These are phyloP conservation scores for Hypomyces rosellus DNA, from an alignment of 2,329 filamentous ascomycete genomes.

Conservation along the genomic window DNA sequence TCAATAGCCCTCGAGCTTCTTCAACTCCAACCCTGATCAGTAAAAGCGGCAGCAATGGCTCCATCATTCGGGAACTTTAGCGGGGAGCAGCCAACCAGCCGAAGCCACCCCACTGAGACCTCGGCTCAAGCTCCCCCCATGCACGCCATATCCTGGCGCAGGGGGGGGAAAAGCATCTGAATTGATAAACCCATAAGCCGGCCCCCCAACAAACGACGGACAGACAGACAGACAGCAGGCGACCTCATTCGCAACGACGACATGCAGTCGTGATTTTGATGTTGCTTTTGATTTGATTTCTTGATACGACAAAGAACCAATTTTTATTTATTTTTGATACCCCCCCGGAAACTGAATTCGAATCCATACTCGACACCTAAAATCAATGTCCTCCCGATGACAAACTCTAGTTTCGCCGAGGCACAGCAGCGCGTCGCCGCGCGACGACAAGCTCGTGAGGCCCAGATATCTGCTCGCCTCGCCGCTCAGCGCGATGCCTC, in stretches of 20 bases:
- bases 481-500: constrained; percentile 45
- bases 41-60: not conserved
- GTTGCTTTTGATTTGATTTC: no score
- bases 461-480: constrained; percentile 52
- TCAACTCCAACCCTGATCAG: not conserved
- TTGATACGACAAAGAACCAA: no score
- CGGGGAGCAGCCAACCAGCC: constrained; percentile 2
- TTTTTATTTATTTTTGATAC: not conserved
- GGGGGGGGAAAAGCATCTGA: no score
- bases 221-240: no score
- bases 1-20: no score
- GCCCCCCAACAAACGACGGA: no score
- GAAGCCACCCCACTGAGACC: constrained; percentile 11
- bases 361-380: not conserved
- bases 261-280: no score
- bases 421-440: constrained; percentile 82
- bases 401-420: constrained; percentile 67
- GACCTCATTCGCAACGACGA: no score
- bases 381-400: constrained; percentile 35
- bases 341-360: not conserved
- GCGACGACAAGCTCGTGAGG: constrained; percentile 70
- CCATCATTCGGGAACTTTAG: not conserved
- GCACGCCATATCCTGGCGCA: not conserved
- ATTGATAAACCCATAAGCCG: no score
- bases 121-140: constrained; percentile 5